phyloP scores from a whole-genome alignment of 768 basidiomycete genomes.

The Leucosporidium scottii region DNA sequence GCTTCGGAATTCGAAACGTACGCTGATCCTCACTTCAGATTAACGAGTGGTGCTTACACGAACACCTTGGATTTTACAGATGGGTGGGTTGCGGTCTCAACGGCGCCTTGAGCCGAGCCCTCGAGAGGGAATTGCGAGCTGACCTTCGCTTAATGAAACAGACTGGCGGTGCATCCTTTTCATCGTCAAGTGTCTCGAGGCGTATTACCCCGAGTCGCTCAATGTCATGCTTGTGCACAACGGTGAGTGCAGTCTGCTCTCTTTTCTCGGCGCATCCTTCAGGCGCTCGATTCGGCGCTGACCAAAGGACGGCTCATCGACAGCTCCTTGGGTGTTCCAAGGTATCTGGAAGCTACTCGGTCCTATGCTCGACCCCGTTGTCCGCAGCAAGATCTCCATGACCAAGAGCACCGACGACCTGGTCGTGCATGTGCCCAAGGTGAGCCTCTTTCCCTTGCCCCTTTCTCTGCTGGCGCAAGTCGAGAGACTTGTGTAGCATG shows the following conservation, averaged over 20 bases:
- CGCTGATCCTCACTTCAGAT: no score
- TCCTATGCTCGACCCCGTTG: constrained; percentile 35
- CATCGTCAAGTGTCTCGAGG: constrained; percentile 30
- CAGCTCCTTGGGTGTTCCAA: constrained; percentile 32
- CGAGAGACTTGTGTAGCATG: no score
- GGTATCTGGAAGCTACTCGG: constrained; percentile 35
- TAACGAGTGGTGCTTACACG: no score
- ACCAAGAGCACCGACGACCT: constrained; percentile 14
- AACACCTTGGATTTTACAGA: no score
- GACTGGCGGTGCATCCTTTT: constrained; percentile 25
- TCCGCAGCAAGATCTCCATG: constrained; percentile 31
- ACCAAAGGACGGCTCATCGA: background rate
- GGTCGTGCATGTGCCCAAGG: constrained; percentile 16
- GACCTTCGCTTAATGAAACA: no score
- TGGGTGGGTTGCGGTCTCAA: no score
- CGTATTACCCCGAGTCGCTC: constrained; percentile 34
- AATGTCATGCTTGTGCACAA: constrained; percentile 31
- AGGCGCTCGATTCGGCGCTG: background rate
- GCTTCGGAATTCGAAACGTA: constrained; percentile 31
- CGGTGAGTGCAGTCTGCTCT: background rate
- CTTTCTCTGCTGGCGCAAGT: no score
- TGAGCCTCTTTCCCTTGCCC: background rate
- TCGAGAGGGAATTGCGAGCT: no score
- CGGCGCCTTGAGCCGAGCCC: no score
- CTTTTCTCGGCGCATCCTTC: background rate